Evolutionary conservation across 805 yeast genomes (phyloP).

Genomic region (Zygosaccharomyces rouxii): DNA sequence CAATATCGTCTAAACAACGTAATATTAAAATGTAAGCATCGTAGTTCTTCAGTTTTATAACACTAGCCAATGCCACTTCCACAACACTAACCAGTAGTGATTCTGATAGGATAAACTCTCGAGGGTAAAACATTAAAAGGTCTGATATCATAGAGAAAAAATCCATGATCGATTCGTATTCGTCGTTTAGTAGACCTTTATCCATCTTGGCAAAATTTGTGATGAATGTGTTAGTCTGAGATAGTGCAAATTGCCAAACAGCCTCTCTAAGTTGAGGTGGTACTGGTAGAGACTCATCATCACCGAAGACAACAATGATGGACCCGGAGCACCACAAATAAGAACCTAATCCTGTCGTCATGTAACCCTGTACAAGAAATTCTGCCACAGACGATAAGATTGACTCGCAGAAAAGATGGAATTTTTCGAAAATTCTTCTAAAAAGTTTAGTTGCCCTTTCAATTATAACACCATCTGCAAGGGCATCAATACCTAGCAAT

Average conservation of each 20-base stretch:
- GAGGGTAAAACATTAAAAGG: constrained; percentile 64
- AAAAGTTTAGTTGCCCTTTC: constrained; percentile 71
- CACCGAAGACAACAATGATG: constrained; percentile 66
- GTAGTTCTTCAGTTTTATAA: constrained; percentile 55
- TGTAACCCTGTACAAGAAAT: constrained; percentile 65
- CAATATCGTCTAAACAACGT: constrained; percentile 74
- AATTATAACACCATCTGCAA: constrained; percentile 37
- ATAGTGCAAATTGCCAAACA: constrained; percentile 68
- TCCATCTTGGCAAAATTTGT: constrained; percentile 35
- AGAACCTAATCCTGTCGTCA: constrained; percentile 67
- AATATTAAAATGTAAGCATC: constrained; percentile 68
- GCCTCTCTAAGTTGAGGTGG: constrained; percentile 46
- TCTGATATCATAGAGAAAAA: constrained; percentile 78
- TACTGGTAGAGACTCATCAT: constrained; percentile 40
- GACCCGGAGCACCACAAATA: constrained; percentile 88
- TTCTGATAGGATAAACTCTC: constrained; percentile 30
- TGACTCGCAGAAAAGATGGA: constrained; percentile 39
- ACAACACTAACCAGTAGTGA: constrained; percentile 49
- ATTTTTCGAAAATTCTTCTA: constrained; percentile 55
- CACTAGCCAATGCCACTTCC: constrained; percentile 49
- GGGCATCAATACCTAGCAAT: constrained; percentile 25
- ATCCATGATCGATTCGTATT: constrained; percentile 72
- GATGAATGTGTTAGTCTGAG: constrained; percentile 60
- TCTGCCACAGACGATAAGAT: constrained; percentile 62
- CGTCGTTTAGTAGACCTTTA: constrained; percentile 19